phyloP scores from a whole-genome alignment of 345 rosid species.

The Populus davidiana region DNA sequence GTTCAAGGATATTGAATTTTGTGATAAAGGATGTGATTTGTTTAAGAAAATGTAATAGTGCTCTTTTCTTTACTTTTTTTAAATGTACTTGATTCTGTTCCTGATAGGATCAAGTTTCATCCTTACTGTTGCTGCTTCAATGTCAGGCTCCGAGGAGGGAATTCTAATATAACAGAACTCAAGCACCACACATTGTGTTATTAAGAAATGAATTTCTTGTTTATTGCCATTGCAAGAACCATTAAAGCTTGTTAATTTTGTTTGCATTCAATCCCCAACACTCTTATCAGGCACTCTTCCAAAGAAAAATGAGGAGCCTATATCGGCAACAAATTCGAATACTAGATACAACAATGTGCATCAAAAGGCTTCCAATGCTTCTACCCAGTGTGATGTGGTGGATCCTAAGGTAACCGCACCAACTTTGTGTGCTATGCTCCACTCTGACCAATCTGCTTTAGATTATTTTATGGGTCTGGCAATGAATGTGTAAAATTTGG shows the following conservation, averaged over 20 bases:
- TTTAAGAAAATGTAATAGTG: neutral
- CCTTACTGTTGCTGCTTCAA: neutral
- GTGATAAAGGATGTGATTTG: neutral
- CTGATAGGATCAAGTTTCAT: neutral
- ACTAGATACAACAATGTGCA: conserved; percentile 20
- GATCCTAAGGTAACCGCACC: conserved; percentile 41
- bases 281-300: conserved; percentile 32
- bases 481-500: neutral
- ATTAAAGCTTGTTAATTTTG: neutral
- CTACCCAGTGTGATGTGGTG: conserved; percentile 28
- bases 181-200: neutral
- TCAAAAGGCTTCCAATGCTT: conserved; percentile 27
- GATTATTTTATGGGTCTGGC: neutral
- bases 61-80: too few species aligned
- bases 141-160: neutral
- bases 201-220: neutral
- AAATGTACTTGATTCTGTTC: neutral
- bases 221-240: neutral
- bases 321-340: conserved; percentile 28
- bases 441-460: neutral
- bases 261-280: conserved; percentile 3
- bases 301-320: conserved; percentile 40
- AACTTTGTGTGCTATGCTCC: neutral
- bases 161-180: neutral
- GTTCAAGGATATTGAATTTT: neutral